Conservation (phyloP, 495 filamentous ascomycete species). For the Acidomyces sp. region DNA sequence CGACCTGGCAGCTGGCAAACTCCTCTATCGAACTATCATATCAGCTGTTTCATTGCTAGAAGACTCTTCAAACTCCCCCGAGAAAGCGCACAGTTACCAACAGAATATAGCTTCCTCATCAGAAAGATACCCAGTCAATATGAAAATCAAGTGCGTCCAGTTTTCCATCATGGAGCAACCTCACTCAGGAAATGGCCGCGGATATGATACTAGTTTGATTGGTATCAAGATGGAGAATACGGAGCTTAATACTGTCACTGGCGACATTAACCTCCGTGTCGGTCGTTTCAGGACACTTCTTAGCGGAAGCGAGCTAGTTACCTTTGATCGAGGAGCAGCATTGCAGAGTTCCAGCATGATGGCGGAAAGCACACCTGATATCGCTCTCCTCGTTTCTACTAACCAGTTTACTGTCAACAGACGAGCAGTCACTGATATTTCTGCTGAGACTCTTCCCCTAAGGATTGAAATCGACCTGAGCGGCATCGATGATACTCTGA, state of each 20-base stretch:
- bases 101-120: neutral
- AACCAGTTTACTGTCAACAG: neutral
- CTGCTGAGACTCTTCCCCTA: constrained; percentile 72
- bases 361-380: constrained; percentile 10
- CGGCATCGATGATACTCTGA: constrained; percentile 70
- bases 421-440: constrained; percentile 29
- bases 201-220: constrained; percentile 39
- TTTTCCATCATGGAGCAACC: constrained; percentile 5
- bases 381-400: constrained; percentile 1
- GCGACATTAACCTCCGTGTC: neutral
- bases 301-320: constrained; percentile 36
- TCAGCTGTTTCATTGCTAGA: neutral
- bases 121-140: neutral
- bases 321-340: constrained; percentile 52
- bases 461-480: constrained; percentile 66
- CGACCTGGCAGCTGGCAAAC: constrained; percentile 4
- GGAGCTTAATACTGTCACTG: neutral
- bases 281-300: constrained; percentile 1
- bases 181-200: neutral
- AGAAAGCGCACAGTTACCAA: too few relatives aligned
- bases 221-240: constrained; percentile 53
- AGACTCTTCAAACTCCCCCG: too few relatives aligned
- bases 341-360: constrained; percentile 53
- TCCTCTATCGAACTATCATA: neutral
- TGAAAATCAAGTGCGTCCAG: neutral